Evolutionary conservation across 192 early-diverging fungal species (phyloP).

Genomic region (Coemansia sp.): DNA sequence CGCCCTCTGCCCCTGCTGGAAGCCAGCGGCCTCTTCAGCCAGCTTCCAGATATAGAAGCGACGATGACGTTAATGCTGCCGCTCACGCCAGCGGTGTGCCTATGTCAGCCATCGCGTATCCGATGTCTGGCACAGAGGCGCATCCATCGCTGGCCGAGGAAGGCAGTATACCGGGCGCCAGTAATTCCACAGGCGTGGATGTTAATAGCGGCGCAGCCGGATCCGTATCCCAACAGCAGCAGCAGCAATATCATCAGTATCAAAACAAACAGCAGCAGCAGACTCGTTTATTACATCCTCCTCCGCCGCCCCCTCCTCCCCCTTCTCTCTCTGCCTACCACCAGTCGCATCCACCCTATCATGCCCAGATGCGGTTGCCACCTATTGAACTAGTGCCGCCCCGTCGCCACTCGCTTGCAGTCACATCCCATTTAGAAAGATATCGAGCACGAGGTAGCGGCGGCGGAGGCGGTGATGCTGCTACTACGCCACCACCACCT

Average conservation of each 20-base stretch:
- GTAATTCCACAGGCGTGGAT: neutral
- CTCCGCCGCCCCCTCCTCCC: conserved; percentile 26
- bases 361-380: conserved; percentile 35
- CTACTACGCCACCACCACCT: conserved; percentile 29
- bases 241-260: neutral
- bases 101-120: conserved; percentile 1
- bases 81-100: neutral
- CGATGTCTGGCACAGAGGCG: neutral
- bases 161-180: neutral
- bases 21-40: conserved; percentile 6
- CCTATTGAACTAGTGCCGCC: conserved; percentile 45
- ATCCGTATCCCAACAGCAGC: neutral
- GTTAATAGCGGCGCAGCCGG: neutral
- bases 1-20: neutral
- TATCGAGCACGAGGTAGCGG: conserved; percentile 34
- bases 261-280: conserved; percentile 5
- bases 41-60: conserved; percentile 10
- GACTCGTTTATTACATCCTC: neutral
- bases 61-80: neutral
- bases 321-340: neutral
- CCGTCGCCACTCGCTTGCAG: conserved; percentile 53
- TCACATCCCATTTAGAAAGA: conserved; percentile 53
- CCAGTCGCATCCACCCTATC: conserved; percentile 19
- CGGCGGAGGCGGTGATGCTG: neutral
- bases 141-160: neutral